phyloP scores from a whole-genome alignment of 108 stramenopile species.

The Nitzschia sp. region DNA sequence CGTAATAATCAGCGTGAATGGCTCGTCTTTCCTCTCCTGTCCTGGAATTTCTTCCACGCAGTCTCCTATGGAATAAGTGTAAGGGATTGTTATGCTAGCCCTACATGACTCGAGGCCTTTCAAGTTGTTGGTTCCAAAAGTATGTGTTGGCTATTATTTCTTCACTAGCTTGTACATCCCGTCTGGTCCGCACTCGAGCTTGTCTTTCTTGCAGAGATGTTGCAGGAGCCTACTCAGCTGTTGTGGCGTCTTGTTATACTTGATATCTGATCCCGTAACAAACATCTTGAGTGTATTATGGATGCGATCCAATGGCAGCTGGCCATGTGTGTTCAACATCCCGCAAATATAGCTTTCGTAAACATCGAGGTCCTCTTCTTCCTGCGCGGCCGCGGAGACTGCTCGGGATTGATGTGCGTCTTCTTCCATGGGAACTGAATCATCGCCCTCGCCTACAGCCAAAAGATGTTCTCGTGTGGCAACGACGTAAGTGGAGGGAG shows the following conservation, averaged over 20 bases:
- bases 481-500: slow-evolving; percentile 34
- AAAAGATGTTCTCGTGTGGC: slow-evolving; percentile 45
- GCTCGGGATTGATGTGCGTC: slow-evolving; percentile 62
- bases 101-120: too few relatives aligned
- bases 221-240: slow-evolving; percentile 77
- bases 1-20: too few relatives aligned
- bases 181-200: slow-evolving; percentile 83
- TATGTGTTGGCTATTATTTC: slow-evolving; percentile 24
- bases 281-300: slow-evolving; percentile 91
- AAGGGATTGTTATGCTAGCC: background rate
- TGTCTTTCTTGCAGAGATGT: slow-evolving; percentile 77
- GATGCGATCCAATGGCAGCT: slow-evolving; percentile 79
- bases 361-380: slow-evolving; percentile 84
- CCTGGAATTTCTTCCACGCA: too few relatives aligned
- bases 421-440: slow-evolving; percentile 26
- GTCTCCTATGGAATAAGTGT: background rate
- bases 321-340: slow-evolving; percentile 85
- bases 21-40: too few relatives aligned
- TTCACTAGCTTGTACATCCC: slow-evolving; percentile 85
- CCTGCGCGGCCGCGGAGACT: slow-evolving; percentile 67
- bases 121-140: background rate
- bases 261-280: slow-evolving; percentile 84
- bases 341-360: slow-evolving; percentile 85
- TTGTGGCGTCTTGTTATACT: slow-evolving; percentile 80
- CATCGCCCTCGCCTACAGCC: slow-evolving; percentile 24